phyloP scores from a whole-genome alignment of 352 stramenopile species.

The Globisporangium cylindrosporum region DNA sequence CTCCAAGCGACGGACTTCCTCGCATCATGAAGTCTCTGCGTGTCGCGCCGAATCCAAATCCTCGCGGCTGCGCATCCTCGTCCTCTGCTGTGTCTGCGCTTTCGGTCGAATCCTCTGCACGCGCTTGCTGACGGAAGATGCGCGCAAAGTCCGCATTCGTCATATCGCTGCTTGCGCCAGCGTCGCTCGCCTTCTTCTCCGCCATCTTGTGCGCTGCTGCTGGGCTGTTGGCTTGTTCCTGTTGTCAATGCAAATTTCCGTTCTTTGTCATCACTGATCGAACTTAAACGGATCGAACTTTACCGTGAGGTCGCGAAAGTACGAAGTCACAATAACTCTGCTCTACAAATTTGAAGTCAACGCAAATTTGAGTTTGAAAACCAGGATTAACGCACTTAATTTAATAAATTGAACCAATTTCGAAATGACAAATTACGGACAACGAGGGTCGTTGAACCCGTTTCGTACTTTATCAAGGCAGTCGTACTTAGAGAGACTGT shows the following conservation, averaged over 20 bases:
- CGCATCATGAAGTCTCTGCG: slow-evolving; percentile 10
- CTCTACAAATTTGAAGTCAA: no score
- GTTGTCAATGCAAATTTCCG: no score
- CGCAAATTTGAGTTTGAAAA: background rate
- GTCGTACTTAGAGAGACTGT: background rate
- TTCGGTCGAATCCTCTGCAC: background rate
- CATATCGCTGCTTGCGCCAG: slow-evolving; percentile 21
- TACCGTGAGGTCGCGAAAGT: no score
- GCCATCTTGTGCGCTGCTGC: background rate
- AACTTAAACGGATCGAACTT: no score
- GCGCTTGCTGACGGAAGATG: slow-evolving; percentile 58
- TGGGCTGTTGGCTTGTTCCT: background rate
- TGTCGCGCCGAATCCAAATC: slow-evolving; percentile 7
- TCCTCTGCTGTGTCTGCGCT: background rate
- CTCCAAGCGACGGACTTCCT: background rate
- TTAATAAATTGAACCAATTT: background rate
- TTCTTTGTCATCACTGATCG: no score
- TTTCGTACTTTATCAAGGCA: background rate
- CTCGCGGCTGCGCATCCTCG: slow-evolving; percentile 5
- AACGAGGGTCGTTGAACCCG: background rate
- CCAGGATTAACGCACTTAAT: no score
- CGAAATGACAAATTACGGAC: background rate
- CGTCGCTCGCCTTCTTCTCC: background rate
- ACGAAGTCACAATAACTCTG: no score
- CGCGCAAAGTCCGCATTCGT: slow-evolving; percentile 79